Percentiles rank a stretch among this genome's conserved stretches.
These are phyloP conservation scores for Fusarium scirpi DNA, from an alignment of 2,329 filamentous ascomycete species.

Conservation along the genomic window DNA sequence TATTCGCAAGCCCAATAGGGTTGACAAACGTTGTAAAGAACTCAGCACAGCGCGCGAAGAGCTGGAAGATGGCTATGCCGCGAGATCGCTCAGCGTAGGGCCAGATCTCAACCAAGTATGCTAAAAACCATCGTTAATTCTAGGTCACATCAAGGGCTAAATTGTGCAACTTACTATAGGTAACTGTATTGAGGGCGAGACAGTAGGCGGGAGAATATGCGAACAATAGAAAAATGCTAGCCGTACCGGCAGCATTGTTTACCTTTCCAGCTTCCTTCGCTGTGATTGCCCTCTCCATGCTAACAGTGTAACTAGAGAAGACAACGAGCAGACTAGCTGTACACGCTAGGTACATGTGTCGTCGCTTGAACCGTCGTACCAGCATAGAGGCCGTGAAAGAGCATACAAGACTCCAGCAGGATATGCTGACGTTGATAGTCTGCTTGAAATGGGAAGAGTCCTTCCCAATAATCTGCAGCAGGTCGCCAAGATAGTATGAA, in stretches of 20 bases:
- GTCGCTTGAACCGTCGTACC: not conserved
- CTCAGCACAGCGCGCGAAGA: not conserved
- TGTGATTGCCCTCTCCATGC: not conserved
- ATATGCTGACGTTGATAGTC: not conserved
- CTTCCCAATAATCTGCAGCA: slow-evolving; percentile 43
- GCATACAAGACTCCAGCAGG: not conserved
- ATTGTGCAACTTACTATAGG: not conserved
- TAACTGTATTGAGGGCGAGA: not conserved
- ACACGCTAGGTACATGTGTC: not conserved
- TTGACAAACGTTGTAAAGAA: not conserved
- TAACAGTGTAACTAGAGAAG: not conserved
- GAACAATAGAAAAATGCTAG: not conserved
- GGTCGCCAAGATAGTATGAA: slow-evolving; percentile 43
- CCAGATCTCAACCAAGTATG: not conserved
- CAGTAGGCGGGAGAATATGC: not conserved
- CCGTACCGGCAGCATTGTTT: not conserved
- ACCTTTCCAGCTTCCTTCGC: not conserved
- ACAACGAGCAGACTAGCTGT: not conserved
- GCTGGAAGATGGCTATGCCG: not conserved
- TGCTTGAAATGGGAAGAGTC: not conserved
- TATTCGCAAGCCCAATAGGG: not conserved
- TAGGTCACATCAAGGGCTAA: accelerated
- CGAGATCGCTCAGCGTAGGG: not conserved
- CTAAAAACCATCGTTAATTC: not conserved
- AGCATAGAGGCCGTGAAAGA: not conserved